These are phyloP conservation scores for Adenanthera pavonina DNA, from an alignment of 306 rosid genomes.

Conservation along the genomic window DNA sequence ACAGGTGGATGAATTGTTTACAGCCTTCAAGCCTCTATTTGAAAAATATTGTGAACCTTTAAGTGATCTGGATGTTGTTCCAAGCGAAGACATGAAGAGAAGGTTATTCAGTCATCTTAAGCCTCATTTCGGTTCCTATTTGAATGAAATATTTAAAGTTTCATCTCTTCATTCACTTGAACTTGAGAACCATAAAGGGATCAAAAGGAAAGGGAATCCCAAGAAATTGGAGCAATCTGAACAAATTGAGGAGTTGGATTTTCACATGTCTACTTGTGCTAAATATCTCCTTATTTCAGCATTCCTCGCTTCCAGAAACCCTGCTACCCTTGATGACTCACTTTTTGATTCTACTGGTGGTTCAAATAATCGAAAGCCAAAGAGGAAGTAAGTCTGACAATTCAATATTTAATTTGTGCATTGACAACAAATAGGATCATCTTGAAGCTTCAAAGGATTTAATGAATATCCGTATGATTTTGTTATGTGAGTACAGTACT, in stretches of 20 bases:
- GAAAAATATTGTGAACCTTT: constrained; percentile 72
- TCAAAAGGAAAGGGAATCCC: constrained; percentile 54
- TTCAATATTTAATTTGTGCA: constrained; percentile 15
- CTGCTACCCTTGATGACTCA: constrained; percentile 95
- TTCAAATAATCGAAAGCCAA: constrained; percentile 71
- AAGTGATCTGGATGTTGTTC: constrained; percentile 58
- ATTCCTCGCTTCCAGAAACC: constrained; percentile 95
- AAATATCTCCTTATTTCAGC: constrained; percentile 96
- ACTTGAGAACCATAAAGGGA: constrained; percentile 51
- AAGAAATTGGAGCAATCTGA: constrained; percentile 53
- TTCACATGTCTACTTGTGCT: constrained; percentile 88
- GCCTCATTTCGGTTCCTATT: constrained; percentile 68
- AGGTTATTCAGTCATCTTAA: constrained; percentile 59
- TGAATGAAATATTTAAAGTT: constrained; percentile 79
- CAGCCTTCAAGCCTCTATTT: constrained; percentile 64
- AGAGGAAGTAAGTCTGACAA: constrained; percentile 69
- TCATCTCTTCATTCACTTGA: constrained; percentile 57
- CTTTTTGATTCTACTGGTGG: constrained; percentile 92
- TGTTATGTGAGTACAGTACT: constrained; percentile 6
- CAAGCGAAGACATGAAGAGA: constrained; percentile 70
- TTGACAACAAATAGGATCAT: not conserved
- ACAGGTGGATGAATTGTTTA: constrained; percentile 72
- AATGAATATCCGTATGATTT: constrained; percentile 7
- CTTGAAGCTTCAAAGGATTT: not conserved
- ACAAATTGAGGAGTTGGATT: constrained; percentile 60